These are phyloP conservation scores for Aurantiochytrium sp. DNA, from an alignment of 108 stramenopile genomes.

Conservation along the genomic window DNA sequence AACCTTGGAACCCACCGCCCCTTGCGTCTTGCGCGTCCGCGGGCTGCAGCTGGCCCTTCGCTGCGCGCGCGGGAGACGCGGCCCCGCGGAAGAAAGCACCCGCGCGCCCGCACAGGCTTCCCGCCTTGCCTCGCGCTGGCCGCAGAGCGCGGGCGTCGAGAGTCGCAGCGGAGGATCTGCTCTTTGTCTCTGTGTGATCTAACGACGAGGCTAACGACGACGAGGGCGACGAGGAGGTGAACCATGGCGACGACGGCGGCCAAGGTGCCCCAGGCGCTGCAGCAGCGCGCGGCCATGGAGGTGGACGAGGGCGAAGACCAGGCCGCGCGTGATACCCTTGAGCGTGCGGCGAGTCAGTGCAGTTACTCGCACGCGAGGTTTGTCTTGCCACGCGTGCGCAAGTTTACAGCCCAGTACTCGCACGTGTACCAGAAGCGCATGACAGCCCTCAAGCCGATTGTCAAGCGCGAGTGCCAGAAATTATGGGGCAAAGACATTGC, in stretches of 20 bases:
- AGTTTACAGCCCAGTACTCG: background rate
- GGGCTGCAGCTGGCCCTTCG: too few relatives aligned
- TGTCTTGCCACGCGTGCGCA: background rate
- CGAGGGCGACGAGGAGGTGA: too few relatives aligned
- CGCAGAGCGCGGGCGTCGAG: too few relatives aligned
- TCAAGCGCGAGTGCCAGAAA: background rate
- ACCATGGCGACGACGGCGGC: background rate
- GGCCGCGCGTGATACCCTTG: background rate
- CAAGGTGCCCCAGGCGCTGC: background rate
- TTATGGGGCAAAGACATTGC: background rate
- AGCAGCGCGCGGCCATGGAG: background rate
- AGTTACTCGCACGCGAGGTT: background rate
- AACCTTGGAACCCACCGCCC: too few relatives aligned
- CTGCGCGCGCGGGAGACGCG: too few relatives aligned
- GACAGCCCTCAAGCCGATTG: background rate
- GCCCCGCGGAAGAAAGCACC: too few relatives aligned
- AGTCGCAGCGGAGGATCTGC: too few relatives aligned
- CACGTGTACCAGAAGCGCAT: slow-evolving; percentile 12
- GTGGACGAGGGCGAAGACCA: background rate
- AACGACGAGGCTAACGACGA: too few relatives aligned
- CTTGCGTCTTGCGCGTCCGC: too few relatives aligned
- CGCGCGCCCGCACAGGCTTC: too few relatives aligned
- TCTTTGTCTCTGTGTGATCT: too few relatives aligned
- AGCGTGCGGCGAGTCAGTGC: background rate
- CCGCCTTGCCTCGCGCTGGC: too few relatives aligned